Evolutionary conservation across 2,329 filamentous ascomycete species (phyloP).

Genomic region (Aspergillus sp.): DNA sequence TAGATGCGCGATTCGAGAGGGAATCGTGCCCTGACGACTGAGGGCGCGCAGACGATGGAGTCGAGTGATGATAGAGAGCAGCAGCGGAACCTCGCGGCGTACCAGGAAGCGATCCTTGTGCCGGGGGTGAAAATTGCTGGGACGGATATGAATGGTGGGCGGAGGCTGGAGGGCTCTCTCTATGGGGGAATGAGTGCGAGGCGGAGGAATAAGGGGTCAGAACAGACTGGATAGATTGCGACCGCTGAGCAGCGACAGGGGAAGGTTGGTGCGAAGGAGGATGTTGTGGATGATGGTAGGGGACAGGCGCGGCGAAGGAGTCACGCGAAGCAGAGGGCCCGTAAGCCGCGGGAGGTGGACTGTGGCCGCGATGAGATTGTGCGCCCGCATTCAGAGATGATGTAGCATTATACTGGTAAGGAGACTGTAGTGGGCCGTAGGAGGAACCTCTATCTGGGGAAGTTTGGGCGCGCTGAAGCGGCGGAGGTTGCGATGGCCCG

Average conservation of each 20-base stretch:
- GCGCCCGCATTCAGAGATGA: slow-evolving; percentile 30
- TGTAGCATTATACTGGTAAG: slow-evolving; percentile 40
- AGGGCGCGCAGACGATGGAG: slow-evolving; percentile 37
- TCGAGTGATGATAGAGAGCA: slow-evolving; percentile 34
- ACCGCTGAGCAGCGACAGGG: slow-evolving; percentile 38
- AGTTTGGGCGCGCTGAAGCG: slow-evolving; percentile 45
- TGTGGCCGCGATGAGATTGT: slow-evolving; percentile 33
- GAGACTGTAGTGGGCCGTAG: slow-evolving; percentile 40
- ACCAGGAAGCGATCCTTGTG: slow-evolving; percentile 47
- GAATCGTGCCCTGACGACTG: slow-evolving; percentile 39
- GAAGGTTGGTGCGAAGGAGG: slow-evolving; percentile 31
- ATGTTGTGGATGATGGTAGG: slow-evolving; percentile 31
- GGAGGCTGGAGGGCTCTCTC: slow-evolving; percentile 36
- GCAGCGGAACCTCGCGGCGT: slow-evolving; percentile 51
- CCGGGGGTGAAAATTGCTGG: slow-evolving; percentile 34
- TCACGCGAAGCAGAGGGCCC: slow-evolving; percentile 35
- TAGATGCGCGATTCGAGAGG: slow-evolving; percentile 31
- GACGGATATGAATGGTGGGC: slow-evolving; percentile 30
- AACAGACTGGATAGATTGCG: slow-evolving; percentile 42
- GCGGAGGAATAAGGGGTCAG: slow-evolving; percentile 34
- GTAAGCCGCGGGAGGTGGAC: slow-evolving; percentile 33
- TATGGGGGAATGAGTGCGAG: slow-evolving; percentile 33
- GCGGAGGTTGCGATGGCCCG: slow-evolving; percentile 38
- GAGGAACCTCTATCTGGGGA: slow-evolving; percentile 45
- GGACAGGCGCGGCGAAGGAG: slow-evolving; percentile 28